Evolutionary conservation across 2,329 filamentous ascomycete genomes (phyloP), one percentile per base, ranked within the genome.

Genomic region (Xylariomycetidae sp.): DNA sequence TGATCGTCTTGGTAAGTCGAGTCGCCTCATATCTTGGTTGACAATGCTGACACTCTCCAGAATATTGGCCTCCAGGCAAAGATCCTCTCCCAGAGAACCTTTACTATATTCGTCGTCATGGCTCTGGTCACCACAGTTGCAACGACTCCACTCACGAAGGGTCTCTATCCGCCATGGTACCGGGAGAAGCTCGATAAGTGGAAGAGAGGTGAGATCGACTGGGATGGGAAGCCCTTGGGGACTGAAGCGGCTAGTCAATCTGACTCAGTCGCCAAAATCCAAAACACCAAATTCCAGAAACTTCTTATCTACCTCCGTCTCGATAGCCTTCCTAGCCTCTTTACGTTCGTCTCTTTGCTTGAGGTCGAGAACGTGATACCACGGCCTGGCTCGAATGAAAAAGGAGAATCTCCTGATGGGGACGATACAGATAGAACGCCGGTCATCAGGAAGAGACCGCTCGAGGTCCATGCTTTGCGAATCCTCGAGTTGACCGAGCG

Each of bases 401-500:
- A 16, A 45, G 43, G 36, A 45, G 46, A 36, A 38, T 45, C 37
- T 3, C 33, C 46, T 5, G 54, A 53, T 6, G 49, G 54, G 22
- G 45, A 56, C 6, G 41, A 39, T 3, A 41, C 42, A 15, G 46
- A 54, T 2, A 27, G 44, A 2, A 43, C 51, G 2, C 43, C 51
- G 2, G 22, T 41, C 22, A 46, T 50, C 33, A 54, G 49, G 16
- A 66, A 62, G 32, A 64, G 67, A 7, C 72, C 77, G 1, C 69
- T 90, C 1, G 74, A 85, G 51, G 82, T 88, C 0, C 87, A 94
- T 49, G 90, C 88, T 19, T 64, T 95, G n/a, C 83, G 89, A 11
- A 73, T 97, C 12, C 64, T 94, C 30, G 86, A 94, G 53, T 74
- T 97, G 10, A 94, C 87, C 0, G 89, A 96, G 49, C 88, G 90